Percentiles rank a stretch among this genome's conserved stretches.
These are phyloP conservation scores for Curvularia eragrostidis DNA, from an alignment of 2,329 filamentous ascomycete genomes.

Conservation along the genomic window DNA sequence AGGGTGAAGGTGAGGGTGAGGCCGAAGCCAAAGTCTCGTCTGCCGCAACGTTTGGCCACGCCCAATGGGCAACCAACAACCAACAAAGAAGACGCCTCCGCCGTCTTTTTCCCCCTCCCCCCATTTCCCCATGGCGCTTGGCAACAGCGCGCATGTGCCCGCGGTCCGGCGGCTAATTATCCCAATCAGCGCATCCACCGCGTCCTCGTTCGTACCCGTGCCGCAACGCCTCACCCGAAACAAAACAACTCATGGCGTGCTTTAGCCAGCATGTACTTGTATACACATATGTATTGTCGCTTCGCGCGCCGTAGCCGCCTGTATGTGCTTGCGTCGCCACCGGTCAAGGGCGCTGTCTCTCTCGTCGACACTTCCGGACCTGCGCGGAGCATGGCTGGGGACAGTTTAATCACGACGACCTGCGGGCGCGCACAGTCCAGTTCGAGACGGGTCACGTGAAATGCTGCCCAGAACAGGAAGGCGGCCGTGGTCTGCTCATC, in stretches of 20 bases:
- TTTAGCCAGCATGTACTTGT: too few relatives aligned
- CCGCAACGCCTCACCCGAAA: constrained; percentile 24
- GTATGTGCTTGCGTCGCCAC: not conserved
- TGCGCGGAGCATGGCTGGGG: not conserved
- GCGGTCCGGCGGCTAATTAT: constrained; percentile 25
- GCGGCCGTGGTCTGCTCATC: too few relatives aligned
- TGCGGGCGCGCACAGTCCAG: not conserved
- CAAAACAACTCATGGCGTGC: constrained; percentile 3
- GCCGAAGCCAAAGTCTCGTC: not conserved
- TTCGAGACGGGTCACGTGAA: not conserved
- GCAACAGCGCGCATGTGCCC: constrained; percentile 9
- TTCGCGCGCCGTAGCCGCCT: too few relatives aligned
- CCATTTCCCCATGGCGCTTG: constrained; percentile 6
- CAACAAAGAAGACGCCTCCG: too few relatives aligned
- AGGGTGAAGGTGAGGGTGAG: too few relatives aligned
- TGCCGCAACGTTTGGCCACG: not conserved
- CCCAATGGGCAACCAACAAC: not conserved
- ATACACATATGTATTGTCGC: too few relatives aligned
- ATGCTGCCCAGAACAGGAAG: too few relatives aligned
- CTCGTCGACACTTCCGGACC: not conserved
- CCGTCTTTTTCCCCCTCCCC: not conserved
- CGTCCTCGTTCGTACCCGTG: constrained; percentile 14
- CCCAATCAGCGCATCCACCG: constrained; percentile 21
- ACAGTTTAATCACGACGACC: not conserved
- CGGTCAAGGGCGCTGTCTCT: not conserved